These are phyloP conservation scores for Thraustochytrium sp. DNA, from an alignment of 352 stramenopile species.

Conservation along the genomic window DNA sequence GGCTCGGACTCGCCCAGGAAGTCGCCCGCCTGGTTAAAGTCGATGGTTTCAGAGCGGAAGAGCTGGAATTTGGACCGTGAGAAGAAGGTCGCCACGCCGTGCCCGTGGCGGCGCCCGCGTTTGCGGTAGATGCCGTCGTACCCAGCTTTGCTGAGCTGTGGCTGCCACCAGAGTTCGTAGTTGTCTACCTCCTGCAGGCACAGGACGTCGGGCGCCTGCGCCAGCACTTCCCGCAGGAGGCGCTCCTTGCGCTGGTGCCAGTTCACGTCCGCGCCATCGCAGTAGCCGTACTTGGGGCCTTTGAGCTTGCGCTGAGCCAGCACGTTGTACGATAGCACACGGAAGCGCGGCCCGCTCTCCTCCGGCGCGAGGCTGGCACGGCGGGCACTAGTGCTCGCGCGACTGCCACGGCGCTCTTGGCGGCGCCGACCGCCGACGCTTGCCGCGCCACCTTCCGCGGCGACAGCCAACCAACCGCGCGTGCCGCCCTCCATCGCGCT, in stretches of 20 bases:
- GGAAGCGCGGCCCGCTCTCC: constrained; percentile 48
- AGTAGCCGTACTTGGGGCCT: constrained; percentile 57
- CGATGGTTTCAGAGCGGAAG: constrained; percentile 59
- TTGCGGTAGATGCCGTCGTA: constrained; percentile 72
- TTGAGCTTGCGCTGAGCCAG: constrained; percentile 69
- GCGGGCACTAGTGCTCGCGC: too few species aligned
- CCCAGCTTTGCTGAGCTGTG: constrained; percentile 58
- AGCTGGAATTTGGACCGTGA: constrained; percentile 67
- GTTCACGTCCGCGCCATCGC: constrained; percentile 57
- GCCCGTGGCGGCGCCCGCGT: constrained; percentile 51
- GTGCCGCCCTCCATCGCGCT: too few species aligned
- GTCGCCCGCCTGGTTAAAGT: constrained; percentile 60
- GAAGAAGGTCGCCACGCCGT: constrained; percentile 73
- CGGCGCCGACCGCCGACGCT: too few species aligned
- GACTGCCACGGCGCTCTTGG: too few species aligned
- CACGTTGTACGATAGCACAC: constrained; percentile 70
- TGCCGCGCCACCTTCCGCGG: too few species aligned
- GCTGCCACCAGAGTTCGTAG: constrained; percentile 73
- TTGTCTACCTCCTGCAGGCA: constrained; percentile 79
- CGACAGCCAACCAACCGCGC: too few species aligned
- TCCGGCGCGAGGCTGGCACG: background rate
- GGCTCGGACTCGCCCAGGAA: constrained; percentile 48
- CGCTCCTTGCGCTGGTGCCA: constrained; percentile 59
- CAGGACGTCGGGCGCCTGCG: constrained; percentile 69
- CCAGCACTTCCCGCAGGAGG: constrained; percentile 67